phyloP scores from a whole-genome alignment of 2,329 filamentous ascomycete species.

The Metarhizium brunneum region DNA sequence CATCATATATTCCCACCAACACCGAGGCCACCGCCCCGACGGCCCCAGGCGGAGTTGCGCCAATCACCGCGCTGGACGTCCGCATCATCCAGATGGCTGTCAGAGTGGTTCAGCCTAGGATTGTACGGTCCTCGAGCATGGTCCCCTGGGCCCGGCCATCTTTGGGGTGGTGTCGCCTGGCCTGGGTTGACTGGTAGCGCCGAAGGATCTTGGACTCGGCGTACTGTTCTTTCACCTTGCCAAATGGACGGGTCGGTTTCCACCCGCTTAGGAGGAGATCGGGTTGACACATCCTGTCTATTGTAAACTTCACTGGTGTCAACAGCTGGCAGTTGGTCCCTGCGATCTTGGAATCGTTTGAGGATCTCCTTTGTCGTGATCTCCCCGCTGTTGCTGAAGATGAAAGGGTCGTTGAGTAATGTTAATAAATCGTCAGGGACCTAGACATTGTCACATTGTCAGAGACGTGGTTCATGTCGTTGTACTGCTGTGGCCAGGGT shows the following conservation, averaged over 20 bases:
- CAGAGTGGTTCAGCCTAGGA: slow-evolving; percentile 33
- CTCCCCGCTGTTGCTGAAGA: slow-evolving; percentile 75
- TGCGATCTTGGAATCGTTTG: slow-evolving; percentile 80
- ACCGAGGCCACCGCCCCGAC: slow-evolving; percentile 40
- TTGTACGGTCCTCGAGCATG: slow-evolving; percentile 33
- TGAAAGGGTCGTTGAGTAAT: slow-evolving; percentile 70
- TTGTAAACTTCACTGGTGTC: slow-evolving; percentile 48
- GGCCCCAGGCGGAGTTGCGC: slow-evolving; percentile 47
- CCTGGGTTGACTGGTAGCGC: slow-evolving; percentile 25
- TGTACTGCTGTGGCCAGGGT: background rate
- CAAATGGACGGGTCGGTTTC: slow-evolving; percentile 81
- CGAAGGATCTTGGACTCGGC: slow-evolving; percentile 60
- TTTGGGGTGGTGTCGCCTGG: slow-evolving; percentile 40
- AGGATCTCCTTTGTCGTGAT: slow-evolving; percentile 96
- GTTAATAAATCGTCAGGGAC: slow-evolving; percentile 87
- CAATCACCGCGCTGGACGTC: slow-evolving; percentile 42
- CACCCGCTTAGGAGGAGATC: slow-evolving; percentile 51
- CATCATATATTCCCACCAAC: slow-evolving; percentile 35
- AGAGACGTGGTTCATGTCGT: background rate
- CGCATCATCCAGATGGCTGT: slow-evolving; percentile 28
- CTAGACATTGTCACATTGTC: slow-evolving; percentile 33
- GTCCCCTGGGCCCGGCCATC: slow-evolving; percentile 38
- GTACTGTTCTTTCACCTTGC: slow-evolving; percentile 76
- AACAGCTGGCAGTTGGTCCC: slow-evolving; percentile 47
- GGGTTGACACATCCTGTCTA: slow-evolving; percentile 47